Evolutionary conservation across 352 stramenopile genomes (phyloP), one percentile per base, ranked within the genome.

Genomic region (Achlya hypogyna): DNA sequence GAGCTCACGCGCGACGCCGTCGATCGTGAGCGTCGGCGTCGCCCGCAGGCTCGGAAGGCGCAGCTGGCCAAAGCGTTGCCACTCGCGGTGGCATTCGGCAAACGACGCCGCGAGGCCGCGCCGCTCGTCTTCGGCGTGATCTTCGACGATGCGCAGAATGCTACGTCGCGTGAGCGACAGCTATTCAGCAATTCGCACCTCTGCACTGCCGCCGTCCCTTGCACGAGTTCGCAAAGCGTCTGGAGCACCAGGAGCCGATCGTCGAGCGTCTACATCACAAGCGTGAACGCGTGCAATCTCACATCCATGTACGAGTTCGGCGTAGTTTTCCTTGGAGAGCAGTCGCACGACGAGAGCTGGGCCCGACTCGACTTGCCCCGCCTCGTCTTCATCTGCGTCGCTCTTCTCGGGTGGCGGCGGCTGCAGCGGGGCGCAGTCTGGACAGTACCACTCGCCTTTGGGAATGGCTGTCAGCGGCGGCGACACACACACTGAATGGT

Each of bases 401-500:
- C 72, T 66, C 5, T 84, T 88, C 35, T 77, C 70, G 53, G 81
- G 77, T 31, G 75, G 71, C 14, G 87, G 77, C 4, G 78, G 72
- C 29, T 78, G 72, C 14, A 89, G 75, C 4, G 78, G 72, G 1
- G 73, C 78, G 70, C 85, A 93, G 14, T 72, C 71, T 8, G 84
- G 82, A 27, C 86, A 92, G 51, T 88, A 93, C 86, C 86, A 94
- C 49, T 94, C 86, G 22, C 70, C 73, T 5, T 70, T 78, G 14
- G 86, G 83, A 38, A 93, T 75, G 4, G 72, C 73, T 27, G 74
- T 29, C 5, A 93, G 68, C 23, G 86, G 78, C n/a, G 73, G 73
- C n/a, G 75, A 43, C 8, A 93, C 71, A 47, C 86, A 94, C 62
- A 93, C 91, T 4, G 84, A 88, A 62, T 94, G 86, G 64, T 89